Evolutionary conservation across 2,329 filamentous ascomycete genomes (phyloP).

Genomic region (Tetracladium maxilliforme): DNA sequence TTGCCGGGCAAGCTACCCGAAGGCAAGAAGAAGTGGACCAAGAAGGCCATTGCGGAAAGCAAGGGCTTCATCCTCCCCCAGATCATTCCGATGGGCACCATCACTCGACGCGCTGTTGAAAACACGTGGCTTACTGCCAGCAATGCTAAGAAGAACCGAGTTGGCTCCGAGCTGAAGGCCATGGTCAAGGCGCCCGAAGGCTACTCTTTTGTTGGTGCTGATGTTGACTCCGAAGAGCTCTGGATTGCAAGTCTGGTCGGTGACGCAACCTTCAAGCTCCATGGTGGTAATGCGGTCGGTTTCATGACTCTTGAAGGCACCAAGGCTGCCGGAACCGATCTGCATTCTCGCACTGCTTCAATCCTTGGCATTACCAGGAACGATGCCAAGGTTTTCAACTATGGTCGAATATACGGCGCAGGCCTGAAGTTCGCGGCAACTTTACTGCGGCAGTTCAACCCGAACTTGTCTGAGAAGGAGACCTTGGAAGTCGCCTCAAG

Average conservation of each 20-base stretch:
- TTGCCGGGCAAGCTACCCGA: constrained; percentile 15
- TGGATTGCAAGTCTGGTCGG: constrained; percentile 96
- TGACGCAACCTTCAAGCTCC: constrained; percentile 85
- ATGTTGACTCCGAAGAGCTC: constrained; percentile 92
- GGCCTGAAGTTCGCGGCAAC: constrained; percentile 87
- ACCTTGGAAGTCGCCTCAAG: constrained; percentile 63
- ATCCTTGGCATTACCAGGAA: constrained; percentile 92
- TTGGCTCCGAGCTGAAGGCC: constrained; percentile 91
- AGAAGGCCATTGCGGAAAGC: constrained; percentile 10
- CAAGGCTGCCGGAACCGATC: constrained; percentile 82
- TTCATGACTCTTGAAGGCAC: constrained; percentile 99
- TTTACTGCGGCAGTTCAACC: constrained; percentile 86
- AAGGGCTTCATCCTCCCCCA: constrained; percentile 87
- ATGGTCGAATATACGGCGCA: constrained; percentile 96
- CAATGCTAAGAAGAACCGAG: constrained; percentile 90
- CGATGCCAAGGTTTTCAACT: constrained; percentile 96
- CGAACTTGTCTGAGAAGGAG: constrained; percentile 62
- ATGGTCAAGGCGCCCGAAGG: constrained; percentile 89
- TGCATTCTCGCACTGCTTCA: constrained; percentile 83
- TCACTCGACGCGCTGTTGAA: constrained; percentile 86
- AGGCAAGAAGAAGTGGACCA: constrained; percentile 7
- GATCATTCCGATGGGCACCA: constrained; percentile 95
- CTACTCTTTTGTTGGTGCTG: constrained; percentile 88
- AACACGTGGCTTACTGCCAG: constrained; percentile 98
- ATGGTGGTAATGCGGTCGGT: constrained; percentile 91